Evolutionary conservation across 1,139 yeast species (phyloP).

Genomic region (Geotrichum australiense): DNA sequence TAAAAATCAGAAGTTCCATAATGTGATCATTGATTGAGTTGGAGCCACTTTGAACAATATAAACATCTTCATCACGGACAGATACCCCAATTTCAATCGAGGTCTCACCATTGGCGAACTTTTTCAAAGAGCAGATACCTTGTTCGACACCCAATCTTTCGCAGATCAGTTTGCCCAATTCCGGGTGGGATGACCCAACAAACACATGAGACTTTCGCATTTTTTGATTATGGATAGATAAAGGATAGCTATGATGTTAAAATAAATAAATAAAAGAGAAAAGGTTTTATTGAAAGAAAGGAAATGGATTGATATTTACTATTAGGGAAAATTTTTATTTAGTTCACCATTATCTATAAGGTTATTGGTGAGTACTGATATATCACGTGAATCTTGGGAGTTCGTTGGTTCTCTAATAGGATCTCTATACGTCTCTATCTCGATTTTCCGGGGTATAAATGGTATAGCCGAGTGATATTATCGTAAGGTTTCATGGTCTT

Average conservation of each 20-base stretch:
- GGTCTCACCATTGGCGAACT: conserved; percentile 95
- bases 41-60: conserved; percentile 90
- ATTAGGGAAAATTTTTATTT: background rate
- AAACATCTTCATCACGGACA: conserved; percentile 94
- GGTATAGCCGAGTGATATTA: no score
- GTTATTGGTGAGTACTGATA: background rate
- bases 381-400: no score
- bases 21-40: conserved; percentile 87
- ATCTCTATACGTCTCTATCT: no score
- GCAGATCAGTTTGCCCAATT: conserved; percentile 83
- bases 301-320: background rate
- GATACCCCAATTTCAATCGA: conserved; percentile 92
- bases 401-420: no score
- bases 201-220: conserved; percentile 98
- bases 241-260: background rate
- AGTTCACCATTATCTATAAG: background rate
- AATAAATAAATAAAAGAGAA: background rate
- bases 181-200: conserved; percentile 95
- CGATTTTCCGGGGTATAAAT: no score
- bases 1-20: conserved; percentile 89
- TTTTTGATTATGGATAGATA: background rate
- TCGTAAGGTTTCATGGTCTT: no score
- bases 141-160: conserved; percentile 87
- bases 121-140: conserved; percentile 87
- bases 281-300: background rate